phyloP scores from a whole-genome alignment of 495 filamentous ascomycete genomes.

The Penicillium herquei region DNA sequence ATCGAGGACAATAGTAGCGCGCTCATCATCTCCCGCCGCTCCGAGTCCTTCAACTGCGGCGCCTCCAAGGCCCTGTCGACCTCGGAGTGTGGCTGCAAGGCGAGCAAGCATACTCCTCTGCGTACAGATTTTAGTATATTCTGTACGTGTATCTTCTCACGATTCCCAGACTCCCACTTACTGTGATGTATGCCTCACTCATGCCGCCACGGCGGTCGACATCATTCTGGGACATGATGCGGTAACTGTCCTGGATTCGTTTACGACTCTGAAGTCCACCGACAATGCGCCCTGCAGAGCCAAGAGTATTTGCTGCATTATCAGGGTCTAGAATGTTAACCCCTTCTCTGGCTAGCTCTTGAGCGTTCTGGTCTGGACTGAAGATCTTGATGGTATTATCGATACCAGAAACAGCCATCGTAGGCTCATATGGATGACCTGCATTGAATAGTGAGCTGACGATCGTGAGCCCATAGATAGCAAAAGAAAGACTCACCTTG shows the following conservation, averaged over 20 bases:
- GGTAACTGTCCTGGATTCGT: conserved; percentile 59
- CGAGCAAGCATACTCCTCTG: conserved; percentile 61
- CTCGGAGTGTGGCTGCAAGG: conserved; percentile 47
- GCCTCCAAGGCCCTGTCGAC: conserved; percentile 27
- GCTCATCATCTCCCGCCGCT: conserved; percentile 12
- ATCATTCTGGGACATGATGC: conserved; percentile 66
- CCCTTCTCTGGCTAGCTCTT: conserved; percentile 56
- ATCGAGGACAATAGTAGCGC: conserved; percentile 35
- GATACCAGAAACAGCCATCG: conserved; percentile 68
- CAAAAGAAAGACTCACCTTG: conserved; percentile 45
- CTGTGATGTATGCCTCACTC: conserved; percentile 62
- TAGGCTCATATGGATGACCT: conserved; percentile 73
- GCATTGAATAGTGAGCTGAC: not conserved
- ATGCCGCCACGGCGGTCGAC: conserved; percentile 59
- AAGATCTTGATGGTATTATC: conserved; percentile 78
- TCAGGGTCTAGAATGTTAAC: conserved; percentile 52
- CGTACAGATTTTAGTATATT: conserved; percentile 6
- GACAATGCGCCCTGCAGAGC: conserved; percentile 13
- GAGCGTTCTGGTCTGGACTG: conserved; percentile 59
- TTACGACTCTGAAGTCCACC: conserved; percentile 56
- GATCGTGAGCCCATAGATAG: not conserved
- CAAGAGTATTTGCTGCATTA: conserved; percentile 33
- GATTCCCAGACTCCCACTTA: conserved; percentile 39
- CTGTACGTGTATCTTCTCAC: not conserved
- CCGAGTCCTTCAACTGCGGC: conserved; percentile 7